Conservation (phyloP, 2,329 filamentous ascomycete species). For the Cytospora chrysosperma region DNA sequence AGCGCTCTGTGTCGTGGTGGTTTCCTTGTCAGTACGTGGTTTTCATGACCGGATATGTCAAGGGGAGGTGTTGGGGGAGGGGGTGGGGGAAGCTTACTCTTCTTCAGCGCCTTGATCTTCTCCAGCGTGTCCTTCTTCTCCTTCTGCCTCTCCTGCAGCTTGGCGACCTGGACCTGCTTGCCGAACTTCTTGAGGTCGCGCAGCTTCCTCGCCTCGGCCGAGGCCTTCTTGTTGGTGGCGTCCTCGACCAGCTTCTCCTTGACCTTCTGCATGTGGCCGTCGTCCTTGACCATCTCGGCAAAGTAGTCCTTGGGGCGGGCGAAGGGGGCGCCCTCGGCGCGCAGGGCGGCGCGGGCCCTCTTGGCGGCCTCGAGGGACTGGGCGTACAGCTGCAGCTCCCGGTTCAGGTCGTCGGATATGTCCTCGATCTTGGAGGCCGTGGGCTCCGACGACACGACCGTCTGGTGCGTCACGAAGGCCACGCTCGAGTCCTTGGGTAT, state of each 20-base stretch:
- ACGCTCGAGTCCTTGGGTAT: slow-evolving; percentile 65
- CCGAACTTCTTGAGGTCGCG: slow-evolving; percentile 98
- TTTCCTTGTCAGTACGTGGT: not conserved
- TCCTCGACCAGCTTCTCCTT: slow-evolving; percentile 91
- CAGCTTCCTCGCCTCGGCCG: slow-evolving; percentile 85
- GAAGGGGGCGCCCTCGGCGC: slow-evolving; percentile 82
- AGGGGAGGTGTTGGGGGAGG: not conserved
- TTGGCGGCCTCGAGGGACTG: slow-evolving; percentile 80
- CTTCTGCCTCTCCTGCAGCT: slow-evolving; percentile 90
- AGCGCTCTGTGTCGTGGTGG: slow-evolving; percentile 63
- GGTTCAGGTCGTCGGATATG: slow-evolving; percentile 85
- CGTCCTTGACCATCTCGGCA: slow-evolving; percentile 97
- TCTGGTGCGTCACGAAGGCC: slow-evolving; percentile 81
- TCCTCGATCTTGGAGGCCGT: slow-evolving; percentile 71
- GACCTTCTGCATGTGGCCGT: slow-evolving; percentile 97
- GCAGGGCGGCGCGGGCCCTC: slow-evolving; percentile 69
- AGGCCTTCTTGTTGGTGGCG: slow-evolving; percentile 87
- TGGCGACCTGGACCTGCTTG: slow-evolving; percentile 95
- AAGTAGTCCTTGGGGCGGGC: slow-evolving; percentile 92
- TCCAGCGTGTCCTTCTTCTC: slow-evolving; percentile 90
- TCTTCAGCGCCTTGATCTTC: slow-evolving; percentile 92
- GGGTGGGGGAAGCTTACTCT: slow-evolving; percentile 70
- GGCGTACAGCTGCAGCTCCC: slow-evolving; percentile 90
- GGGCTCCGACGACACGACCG: slow-evolving; percentile 64
- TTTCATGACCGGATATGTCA: not conserved